These are phyloP conservation scores for Floccularia luteovirens DNA, from an alignment of 768 basidiomycete species.

Conservation along the genomic window DNA sequence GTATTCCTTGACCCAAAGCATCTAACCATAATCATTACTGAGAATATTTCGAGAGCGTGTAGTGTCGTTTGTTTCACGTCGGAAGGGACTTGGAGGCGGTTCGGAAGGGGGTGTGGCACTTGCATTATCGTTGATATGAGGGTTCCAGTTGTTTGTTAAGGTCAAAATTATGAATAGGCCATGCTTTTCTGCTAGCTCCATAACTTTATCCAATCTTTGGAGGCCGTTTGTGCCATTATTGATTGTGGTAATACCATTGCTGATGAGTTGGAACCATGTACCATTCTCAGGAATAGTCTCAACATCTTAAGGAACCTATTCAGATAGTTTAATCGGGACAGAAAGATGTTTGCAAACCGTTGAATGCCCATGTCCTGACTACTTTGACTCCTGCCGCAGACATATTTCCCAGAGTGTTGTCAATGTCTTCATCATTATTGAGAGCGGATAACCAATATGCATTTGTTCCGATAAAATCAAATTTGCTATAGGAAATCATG, in stretches of 20 bases:
- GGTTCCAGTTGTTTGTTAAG: conserved; percentile 60
- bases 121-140: conserved; percentile 22
- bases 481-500: conserved; percentile 12
- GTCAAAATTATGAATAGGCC: conserved; percentile 45
- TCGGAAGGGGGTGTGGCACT: conserved; percentile 10
- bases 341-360: conserved; percentile 30
- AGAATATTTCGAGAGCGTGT: conserved; percentile 41
- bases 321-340: conserved; percentile 1
- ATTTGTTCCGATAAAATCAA: conserved; percentile 39
- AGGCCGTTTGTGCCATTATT: conserved; percentile 58
- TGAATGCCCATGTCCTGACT: conserved; percentile 67
- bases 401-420: conserved; percentile 49
- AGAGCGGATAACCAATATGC: conserved; percentile 60
- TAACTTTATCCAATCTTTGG: conserved; percentile 52
- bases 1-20: neutral
- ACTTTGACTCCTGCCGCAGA: conserved; percentile 47
- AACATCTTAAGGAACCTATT: conserved; percentile 27
- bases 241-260: conserved; percentile 43
- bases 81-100: conserved; percentile 4
- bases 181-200: conserved; percentile 45
- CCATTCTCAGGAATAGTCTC: conserved; percentile 43
- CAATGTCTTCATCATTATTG: conserved; percentile 48
- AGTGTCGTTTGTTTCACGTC: conserved; percentile 20
- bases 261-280: conserved; percentile 57
- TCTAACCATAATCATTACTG: conserved; percentile 56